phyloP scores from a whole-genome alignment of 768 basidiomycete species.

The Arthromyces matolae region DNA sequence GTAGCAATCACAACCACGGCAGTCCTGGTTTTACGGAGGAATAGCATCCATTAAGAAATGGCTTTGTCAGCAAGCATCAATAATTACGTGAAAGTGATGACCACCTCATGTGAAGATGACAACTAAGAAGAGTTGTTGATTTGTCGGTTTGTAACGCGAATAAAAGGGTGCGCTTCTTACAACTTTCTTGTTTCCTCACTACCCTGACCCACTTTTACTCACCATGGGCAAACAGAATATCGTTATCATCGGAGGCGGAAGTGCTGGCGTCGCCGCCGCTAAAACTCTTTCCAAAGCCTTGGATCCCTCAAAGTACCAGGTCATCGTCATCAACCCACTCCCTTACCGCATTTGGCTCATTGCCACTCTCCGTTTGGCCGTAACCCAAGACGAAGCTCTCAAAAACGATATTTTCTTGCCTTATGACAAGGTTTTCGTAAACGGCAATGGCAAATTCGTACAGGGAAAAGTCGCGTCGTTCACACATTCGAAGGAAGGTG shows the following conservation, averaged over 20 bases:
- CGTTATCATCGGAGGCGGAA: conserved; percentile 57
- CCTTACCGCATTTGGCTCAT: conserved; percentile 50
- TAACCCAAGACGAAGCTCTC: conserved; percentile 38
- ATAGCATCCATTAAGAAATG: no score
- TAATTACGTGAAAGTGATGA: no score
- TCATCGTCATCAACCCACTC: conserved; percentile 53
- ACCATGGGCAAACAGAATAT: conserved; percentile 21
- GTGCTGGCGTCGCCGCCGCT: conserved; percentile 45
- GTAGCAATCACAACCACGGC: no score
- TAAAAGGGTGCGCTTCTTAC: neutral
- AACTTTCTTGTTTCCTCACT: neutral
- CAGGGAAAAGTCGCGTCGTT: conserved; percentile 36
- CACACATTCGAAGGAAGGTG: conserved; percentile 28
- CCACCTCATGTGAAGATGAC: no score
- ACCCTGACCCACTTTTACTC: neutral
- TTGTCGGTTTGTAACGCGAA: neutral
- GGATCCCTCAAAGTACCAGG: conserved; percentile 42
- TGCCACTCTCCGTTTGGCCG: conserved; percentile 50
- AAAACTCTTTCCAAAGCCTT: conserved; percentile 48
- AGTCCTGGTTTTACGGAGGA: no score
- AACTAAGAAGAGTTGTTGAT: neutral
- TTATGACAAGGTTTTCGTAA: conserved; percentile 48
- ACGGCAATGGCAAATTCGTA: conserved; percentile 47
- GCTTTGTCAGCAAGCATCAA: no score
- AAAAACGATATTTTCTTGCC: conserved; percentile 48